Percentiles rank a stretch among this genome's conserved stretches.
Evolutionary conservation across 2,329 filamentous ascomycete genomes (phyloP).

Genomic region (Boeremia exigua): DNA sequence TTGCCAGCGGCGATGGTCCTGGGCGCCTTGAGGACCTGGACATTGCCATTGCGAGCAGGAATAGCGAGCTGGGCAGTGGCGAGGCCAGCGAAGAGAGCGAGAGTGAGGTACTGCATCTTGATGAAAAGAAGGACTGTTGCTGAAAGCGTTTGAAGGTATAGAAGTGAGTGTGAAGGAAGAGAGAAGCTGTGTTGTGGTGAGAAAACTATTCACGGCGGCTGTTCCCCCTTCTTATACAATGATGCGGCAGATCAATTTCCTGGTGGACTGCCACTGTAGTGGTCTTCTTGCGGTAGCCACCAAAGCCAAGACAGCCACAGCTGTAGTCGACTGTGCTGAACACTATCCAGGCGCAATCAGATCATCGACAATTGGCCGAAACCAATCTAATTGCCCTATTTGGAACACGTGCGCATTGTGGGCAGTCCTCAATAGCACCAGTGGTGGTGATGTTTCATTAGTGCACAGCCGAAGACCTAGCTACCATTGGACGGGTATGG

Average conservation of each 20-base stretch:
- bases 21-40: not conserved
- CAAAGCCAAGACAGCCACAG: not conserved
- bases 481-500: not conserved
- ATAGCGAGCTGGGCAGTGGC: not conserved
- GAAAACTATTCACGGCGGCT: not conserved
- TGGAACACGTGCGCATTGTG: not conserved
- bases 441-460: not conserved
- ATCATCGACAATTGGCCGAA: not conserved
- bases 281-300: not conserved
- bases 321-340: not conserved
- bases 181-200: not conserved
- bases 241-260: not conserved
- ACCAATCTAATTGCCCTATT: too few species aligned
- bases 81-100: not conserved
- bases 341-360: not conserved
- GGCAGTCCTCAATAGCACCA: not conserved
- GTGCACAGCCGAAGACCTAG: not conserved
- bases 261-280: not conserved
- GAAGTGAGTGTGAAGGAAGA: not conserved
- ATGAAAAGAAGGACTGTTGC: not conserved
- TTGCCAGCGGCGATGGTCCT: conserved; percentile 37
- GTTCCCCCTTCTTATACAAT: not conserved
- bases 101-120: not conserved
- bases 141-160: not conserved
- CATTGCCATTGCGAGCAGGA: not conserved